Conservation (phyloP, 2,329 filamentous ascomycete species). For the Thielaviopsis euricoi region DNA sequence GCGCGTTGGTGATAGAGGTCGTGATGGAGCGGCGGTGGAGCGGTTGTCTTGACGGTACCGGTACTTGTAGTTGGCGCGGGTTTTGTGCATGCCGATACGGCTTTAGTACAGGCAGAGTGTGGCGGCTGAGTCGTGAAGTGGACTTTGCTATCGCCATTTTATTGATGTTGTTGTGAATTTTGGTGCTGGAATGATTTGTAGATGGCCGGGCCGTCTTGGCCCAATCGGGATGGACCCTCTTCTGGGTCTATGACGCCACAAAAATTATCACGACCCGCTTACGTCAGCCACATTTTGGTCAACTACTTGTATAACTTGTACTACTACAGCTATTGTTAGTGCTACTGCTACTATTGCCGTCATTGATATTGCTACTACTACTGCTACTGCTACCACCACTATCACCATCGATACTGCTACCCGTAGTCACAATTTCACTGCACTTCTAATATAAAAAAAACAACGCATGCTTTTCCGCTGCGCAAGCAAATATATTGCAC, state of each 20-base stretch:
- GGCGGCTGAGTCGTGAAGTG: background rate
- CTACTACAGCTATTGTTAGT: background rate
- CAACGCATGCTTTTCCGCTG: background rate
- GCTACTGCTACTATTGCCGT: background rate
- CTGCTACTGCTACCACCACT: background rate
- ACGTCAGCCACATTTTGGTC: conserved; percentile 6
- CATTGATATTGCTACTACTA: background rate
- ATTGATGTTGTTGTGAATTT: background rate
- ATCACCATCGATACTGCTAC: background rate
- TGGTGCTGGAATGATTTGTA: too few relatives aligned
- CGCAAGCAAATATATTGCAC: background rate
- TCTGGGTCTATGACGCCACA: background rate
- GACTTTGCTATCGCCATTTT: background rate
- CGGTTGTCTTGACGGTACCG: too few relatives aligned
- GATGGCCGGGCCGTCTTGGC: background rate
- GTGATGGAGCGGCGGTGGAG: background rate
- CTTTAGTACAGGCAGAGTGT: too few relatives aligned
- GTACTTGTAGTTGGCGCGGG: background rate
- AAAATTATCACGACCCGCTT: conserved; percentile 8
- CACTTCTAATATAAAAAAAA: background rate
- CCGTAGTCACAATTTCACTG: background rate
- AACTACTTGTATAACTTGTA: background rate
- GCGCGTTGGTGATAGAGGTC: background rate
- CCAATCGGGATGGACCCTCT: background rate
- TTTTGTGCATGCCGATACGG: background rate